A percentile compares a stretch with the other conserved stretches of the same genome.
Conservation (phyloP, 139 green algal genomes). For the Tetraselmis striata region DNA sequence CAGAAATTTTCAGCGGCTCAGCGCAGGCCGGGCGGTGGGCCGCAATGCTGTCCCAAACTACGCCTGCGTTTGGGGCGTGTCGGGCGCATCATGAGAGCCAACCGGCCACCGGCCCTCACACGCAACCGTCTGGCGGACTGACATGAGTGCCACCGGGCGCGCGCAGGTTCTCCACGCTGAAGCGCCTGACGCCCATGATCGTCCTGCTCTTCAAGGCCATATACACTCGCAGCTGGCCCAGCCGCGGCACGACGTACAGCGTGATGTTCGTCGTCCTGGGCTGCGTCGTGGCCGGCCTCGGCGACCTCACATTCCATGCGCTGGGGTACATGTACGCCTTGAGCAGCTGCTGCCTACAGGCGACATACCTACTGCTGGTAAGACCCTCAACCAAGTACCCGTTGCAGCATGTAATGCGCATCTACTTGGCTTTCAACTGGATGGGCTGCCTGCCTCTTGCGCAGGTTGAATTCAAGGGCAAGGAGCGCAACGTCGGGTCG, state of each 20-base stretch:
- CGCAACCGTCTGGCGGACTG: too few relatives aligned
- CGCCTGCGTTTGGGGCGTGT: too few relatives aligned
- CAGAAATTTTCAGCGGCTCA: too few relatives aligned
- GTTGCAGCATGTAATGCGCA: background rate
- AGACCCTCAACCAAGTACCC: background rate
- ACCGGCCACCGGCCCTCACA: too few relatives aligned
- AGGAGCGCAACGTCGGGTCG: conserved; percentile 25
- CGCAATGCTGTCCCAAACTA: too few relatives aligned
- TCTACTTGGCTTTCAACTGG: too few relatives aligned
- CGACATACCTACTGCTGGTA: conserved; percentile 69
- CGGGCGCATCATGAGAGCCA: too few relatives aligned
- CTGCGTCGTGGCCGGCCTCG: conserved; percentile 44
- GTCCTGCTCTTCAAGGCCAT: conserved; percentile 33
- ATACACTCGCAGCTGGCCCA: conserved; percentile 15
- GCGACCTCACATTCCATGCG: conserved; percentile 50
- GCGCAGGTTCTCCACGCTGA: conserved; percentile 52
- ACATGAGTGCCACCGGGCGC: conserved; percentile 9
- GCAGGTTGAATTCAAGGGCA: conserved; percentile 11
- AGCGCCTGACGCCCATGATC: conserved; percentile 54
- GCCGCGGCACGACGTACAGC: conserved; percentile 18
- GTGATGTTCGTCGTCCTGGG: conserved; percentile 49
- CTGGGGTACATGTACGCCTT: conserved; percentile 56
- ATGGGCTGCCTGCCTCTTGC: too few relatives aligned
- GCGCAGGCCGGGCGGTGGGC: too few relatives aligned
- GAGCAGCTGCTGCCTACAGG: conserved; percentile 48